Evolutionary conservation across 345 rosid species (phyloP), one percentile per base, ranked within the genome.

Genomic region (Mercurialis annua): DNA sequence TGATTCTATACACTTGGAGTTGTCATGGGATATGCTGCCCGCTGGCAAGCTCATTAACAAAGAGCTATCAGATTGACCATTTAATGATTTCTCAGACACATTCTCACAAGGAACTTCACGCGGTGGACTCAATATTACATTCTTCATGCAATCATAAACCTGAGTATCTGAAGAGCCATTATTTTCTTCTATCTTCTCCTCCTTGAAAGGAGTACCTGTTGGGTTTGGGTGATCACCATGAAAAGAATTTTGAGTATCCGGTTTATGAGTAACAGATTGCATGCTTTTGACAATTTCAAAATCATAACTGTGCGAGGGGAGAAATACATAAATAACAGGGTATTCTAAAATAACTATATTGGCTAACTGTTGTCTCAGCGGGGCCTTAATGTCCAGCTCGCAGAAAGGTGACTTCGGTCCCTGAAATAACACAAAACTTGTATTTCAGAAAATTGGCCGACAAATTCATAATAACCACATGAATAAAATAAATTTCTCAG

Each of bases 251-350:
- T 38, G 67, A 30, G 61, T 71, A 71, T 75, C 73, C 10, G 75
- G 64, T 67, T 74, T 68, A 0, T 33, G 36, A 52, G 67, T 33
- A 52, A 60, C 36, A 10, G 54, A 76, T 51, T 43, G 15, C 2
- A 59, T 44, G 55, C 75, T 81, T 74, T 76, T 80, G 54, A 82
- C 68, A 73, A 91, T 78, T 80, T 89, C 86, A 81, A 91, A 89
- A 72, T 84, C 83, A 57, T 16, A 79, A 50, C 63, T 70, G 18
- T 80, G 91, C 2, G 90, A 80, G 66, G 99, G 87, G 56, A 91
- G 99, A 71, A 84, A 84, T 27, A 94, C 90, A 77, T 91, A 82
- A 64, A 93, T 84, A 65, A 87, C 90, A 8, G 99, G 99, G 78
- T 89, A 86, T 78, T 93, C 99, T 62, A 90, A 60, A 60, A 93